Base-by-base conservation (phyloP, 2,329 filamentous ascomycete genomes). In the Trichoderma pleuroti region DNA sequence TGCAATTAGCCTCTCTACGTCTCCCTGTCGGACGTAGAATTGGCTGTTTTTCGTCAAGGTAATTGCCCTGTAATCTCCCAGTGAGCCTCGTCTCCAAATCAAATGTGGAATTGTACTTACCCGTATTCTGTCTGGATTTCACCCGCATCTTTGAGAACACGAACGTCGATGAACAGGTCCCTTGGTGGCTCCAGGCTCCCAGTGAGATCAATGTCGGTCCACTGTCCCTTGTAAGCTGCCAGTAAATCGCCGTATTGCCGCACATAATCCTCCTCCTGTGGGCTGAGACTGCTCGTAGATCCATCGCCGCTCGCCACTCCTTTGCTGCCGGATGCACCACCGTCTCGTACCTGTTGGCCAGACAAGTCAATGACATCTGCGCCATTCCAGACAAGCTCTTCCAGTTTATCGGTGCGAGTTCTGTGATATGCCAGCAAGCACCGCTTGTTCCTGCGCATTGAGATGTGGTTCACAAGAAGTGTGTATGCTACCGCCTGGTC, bases 101-200 rank as follows among this genome's bases (percentile, higher is more conserved):
- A 14, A 21, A 46, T 7, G 21, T 28, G 30, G 16, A 28, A 24
- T 49, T 52, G 24, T 11, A 84, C 91, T 81, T 86, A 97, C 92
- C 96, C 96, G 79, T 99, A 99, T 85, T 99, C 97, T 0, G 96
- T 99, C 83, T 99, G 95, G 74, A 99, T 98, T 84, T 99, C 96
- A 5, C 97, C 96, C 1, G 95, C 96, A 83, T 99, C 96, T 80
- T 96, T 98, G 74, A 99, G 83, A 62, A 99, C 96, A 60, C 96
- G 87, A 42, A 99, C 96, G 80, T 99, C 96, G 76, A 99, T 97
- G 80, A 98, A 99, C 67, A 99, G 83, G 81, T 99, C 96, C 76
- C 90, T 89, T n/a, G 96, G 96, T 28, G 96, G 96, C 78, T 97
- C 94, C 78, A 99, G 84, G 77, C 92, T 96, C 36, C 96, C 96